phyloP scores from a whole-genome alignment of 306 rosid genomes.

The Malus fusca region DNA sequence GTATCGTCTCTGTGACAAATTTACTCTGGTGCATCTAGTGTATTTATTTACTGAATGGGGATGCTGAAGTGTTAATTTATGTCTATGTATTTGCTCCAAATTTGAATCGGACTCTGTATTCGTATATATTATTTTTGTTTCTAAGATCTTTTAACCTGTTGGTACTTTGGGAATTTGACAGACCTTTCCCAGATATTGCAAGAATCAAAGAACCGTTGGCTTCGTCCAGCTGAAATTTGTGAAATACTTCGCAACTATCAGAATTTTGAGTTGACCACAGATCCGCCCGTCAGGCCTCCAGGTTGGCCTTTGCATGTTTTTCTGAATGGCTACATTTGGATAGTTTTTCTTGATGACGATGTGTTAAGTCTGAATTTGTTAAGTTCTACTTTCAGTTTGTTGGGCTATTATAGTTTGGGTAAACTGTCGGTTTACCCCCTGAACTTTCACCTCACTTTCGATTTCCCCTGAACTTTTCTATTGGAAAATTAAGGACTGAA shows the following conservation, averaged over 20 bases:
- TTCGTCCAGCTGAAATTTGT: slow-evolving; percentile 62
- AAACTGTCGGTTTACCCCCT: too few relatives aligned
- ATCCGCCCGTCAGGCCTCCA: slow-evolving; percentile 55
- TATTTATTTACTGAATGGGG: not conserved
- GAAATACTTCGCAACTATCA: slow-evolving; percentile 58
- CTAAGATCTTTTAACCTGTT: not conserved
- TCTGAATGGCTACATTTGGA: not conserved
- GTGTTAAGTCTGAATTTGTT: not conserved
- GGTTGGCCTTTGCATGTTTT: slow-evolving; percentile 29
- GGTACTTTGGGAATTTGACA: slow-evolving; percentile 12
- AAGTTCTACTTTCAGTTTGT: not conserved
- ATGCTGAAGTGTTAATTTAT: not conserved
- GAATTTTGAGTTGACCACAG: slow-evolving; percentile 42
- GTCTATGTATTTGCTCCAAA: too few relatives aligned
- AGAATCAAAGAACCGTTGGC: slow-evolving; percentile 66
- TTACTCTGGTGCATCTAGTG: not conserved
- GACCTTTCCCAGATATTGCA: slow-evolving; percentile 38
- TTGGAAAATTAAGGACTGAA: too few relatives aligned
- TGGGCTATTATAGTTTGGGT: not conserved
- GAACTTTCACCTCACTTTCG: too few relatives aligned
- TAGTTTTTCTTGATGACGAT: not conserved
- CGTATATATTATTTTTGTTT: not conserved
- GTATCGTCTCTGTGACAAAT: not conserved
- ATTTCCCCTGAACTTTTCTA: too few relatives aligned
- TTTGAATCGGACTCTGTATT: not conserved